Evolutionary conservation across 768 basidiomycete species (phyloP), one percentile per base, ranked within the genome.

Genomic region (Neoboletus brunneissimus): DNA sequence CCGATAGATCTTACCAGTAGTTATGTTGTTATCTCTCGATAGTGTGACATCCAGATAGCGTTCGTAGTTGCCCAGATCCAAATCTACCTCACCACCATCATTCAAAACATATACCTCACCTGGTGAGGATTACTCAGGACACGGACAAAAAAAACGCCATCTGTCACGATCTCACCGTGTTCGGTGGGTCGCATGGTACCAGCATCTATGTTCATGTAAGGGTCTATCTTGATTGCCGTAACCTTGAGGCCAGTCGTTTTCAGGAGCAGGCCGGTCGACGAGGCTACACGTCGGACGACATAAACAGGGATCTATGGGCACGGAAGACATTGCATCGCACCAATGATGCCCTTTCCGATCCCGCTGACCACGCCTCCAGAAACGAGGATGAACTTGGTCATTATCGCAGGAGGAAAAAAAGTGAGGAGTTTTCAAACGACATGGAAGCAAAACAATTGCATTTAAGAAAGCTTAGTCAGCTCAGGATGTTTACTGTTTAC

Each of bases 171-270:
- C 86, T 80, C 71, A 92, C 95, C 96, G 71, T 99, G 96, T 73
- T 99, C 96, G 16, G 94, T 96, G 15, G 96, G 96, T 48, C 93
- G 81, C 96, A 99, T 99, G 20, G 96, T 98, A 35, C 96, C 96
- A 23, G 96, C 96, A 80, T 99, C 96, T 65, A 99, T 98, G 76
- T 99, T 99, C 96, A 99, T 98, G 66, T 99, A 99, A 15, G 96
- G 96, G 72, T 99, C 96, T 67, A 99, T 98, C 77, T 99, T 99
- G 81, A 99, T 98, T 12, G 96, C 91, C 9, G 96, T 99, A 64
- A 98, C 96, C 77, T 94, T 97, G 58, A 97, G 80, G 46, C 96
- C 96, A 37, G 88, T 86, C 43, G 92, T 98, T 76, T 98, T 98
- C 70, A 99, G 80, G 50, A 98, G 82, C 50, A 98, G 79, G 56